Base-by-base conservation (phyloP, 2,329 filamentous ascomycete genomes). In the Hymenoscyphus infarciens region DNA sequence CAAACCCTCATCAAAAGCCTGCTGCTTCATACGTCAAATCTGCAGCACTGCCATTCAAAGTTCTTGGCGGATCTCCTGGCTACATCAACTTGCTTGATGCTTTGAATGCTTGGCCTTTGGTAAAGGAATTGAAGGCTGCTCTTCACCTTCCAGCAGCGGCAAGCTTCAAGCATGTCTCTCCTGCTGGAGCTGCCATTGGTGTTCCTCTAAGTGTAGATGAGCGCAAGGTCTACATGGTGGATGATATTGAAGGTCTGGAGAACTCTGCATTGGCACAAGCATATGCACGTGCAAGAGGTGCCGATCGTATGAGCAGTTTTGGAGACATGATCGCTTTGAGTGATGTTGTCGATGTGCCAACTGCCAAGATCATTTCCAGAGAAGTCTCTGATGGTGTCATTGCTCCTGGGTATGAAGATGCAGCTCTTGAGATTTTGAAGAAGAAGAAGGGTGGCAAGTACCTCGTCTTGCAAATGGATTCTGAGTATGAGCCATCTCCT, bases 391-490 rank as follows among this genome's bases (percentile, higher is more conserved):
- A 99, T 75, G 95, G 95, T 77, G 90, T 99, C 61, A 92, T 99
- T 72, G 95, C 95, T 39, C 91, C 95, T 39, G 89, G 87, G 29
- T 99, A 95, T 77, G 85, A 90, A 66, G 84, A 87, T 38, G 92
- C 91, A 67, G 95, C 95, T 19, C 85, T 98, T 19, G 91, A 90
- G 73, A 92, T 99, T 66, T 85, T 99, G 67, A 90, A 87, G 79
- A 97, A 97, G 86, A 99, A 99, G 85, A 99, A 99, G 84, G 93
- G 89, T 61, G 95, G 95, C 74, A 96, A 92, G 77, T 99, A 98
- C 81, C 87, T 98, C 56, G 90, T 98, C 56, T 87, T 98, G 52
- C 87, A 98, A 80, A 97, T 99, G 81, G 92, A 99, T 75, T 87
- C 90, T 59, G 85, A 89, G 70, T 98, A 93, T 79, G 84, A 85